These are phyloP conservation scores for Rhododendron ferrugineum DNA, from an alignment of 148 eudicot species.

Conservation along the genomic window DNA sequence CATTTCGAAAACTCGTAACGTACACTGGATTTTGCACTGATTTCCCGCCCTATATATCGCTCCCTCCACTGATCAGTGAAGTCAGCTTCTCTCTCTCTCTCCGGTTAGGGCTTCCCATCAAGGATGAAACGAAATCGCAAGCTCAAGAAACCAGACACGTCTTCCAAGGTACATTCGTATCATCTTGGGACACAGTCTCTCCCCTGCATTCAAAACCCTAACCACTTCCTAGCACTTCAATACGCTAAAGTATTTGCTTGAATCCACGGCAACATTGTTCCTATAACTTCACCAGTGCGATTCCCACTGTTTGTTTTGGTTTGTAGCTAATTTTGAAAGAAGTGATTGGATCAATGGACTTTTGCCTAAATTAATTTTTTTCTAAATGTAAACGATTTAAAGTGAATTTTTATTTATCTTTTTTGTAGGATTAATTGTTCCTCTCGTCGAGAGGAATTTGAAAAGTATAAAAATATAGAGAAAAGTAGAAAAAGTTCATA, in stretches of 20 bases:
- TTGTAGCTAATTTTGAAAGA: background rate
- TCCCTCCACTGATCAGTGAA: background rate
- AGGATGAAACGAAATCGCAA: slow-evolving; percentile 36
- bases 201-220: slow-evolving; percentile 2
- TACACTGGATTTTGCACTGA: background rate
- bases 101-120: slow-evolving; percentile 12
- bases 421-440: no score
- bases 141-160: slow-evolving; percentile 22
- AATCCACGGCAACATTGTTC: background rate
- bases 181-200: background rate
- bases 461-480: no score
- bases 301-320: background rate
- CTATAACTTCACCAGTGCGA: background rate
- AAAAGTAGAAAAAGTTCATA: no score
- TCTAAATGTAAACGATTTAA: no score
- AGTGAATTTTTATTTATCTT: no score
- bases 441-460: no score
- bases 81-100: background rate
- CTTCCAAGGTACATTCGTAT: slow-evolving; percentile 24
- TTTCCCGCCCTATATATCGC: slow-evolving; percentile 8
- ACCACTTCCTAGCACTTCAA: background rate
- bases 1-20: slow-evolving; percentile 1
- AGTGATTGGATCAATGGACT: background rate
- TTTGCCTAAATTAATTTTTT: background rate
- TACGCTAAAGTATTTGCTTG: background rate